Conservation (phyloP, 2,329 filamentous ascomycete genomes). For the Aspergillus fumigatiaffinis region DNA sequence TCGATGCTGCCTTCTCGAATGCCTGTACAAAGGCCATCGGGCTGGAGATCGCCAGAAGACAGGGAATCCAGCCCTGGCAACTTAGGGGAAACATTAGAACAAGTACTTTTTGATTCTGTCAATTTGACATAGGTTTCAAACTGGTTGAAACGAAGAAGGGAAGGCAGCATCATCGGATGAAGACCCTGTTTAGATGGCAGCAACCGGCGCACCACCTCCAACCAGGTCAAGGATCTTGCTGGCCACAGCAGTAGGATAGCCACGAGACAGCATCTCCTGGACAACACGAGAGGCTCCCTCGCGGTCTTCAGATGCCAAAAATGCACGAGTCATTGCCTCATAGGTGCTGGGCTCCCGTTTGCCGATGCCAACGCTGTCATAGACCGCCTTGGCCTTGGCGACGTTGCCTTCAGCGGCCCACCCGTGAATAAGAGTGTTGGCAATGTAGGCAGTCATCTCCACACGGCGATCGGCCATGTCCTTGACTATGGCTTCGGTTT, state of each 20-base stretch:
- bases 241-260: conserved; percentile 86
- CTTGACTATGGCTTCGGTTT: conserved; percentile 68
- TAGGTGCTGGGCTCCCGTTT: conserved; percentile 96
- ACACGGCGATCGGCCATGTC: conserved; percentile 73
- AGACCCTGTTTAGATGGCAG: conserved; percentile 19
- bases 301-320: conserved; percentile 77
- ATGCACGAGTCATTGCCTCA: conserved; percentile 96
- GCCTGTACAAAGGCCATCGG: conserved; percentile 18
- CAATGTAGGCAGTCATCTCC: conserved; percentile 93
- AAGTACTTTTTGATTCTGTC: conserved; percentile 7
- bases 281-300: conserved; percentile 73
- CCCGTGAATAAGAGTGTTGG: conserved; percentile 95
- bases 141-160: conserved; percentile 4
- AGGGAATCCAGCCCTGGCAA: conserved; percentile 34
- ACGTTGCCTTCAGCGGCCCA: conserved; percentile 87
- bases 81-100: conserved; percentile 21
- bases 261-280: conserved; percentile 82
- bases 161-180: conserved; percentile 10
- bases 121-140: conserved; percentile 4
- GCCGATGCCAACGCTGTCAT: conserved; percentile 68
- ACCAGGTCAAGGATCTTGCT: conserved; percentile 92
- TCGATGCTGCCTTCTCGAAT: conserved; percentile 23
- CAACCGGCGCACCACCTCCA: conserved; percentile 38
- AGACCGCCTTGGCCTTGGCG: conserved; percentile 71
- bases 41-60: conserved; percentile 24